Conservation (phyloP, 176 grass and related monocot genomes). For the Phragmites australis region DNA sequence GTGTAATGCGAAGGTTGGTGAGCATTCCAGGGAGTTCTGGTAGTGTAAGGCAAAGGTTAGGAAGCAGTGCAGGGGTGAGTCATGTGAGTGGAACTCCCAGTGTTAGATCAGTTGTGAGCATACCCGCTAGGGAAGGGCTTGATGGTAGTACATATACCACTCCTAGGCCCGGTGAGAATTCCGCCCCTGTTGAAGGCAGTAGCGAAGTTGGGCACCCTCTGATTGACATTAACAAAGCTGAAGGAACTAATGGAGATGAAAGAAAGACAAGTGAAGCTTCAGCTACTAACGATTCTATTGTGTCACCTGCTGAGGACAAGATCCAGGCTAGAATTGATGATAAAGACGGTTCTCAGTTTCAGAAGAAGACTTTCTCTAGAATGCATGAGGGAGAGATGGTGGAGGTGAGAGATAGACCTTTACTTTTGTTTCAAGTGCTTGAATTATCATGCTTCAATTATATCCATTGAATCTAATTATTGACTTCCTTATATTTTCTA, state of each 20-base stretch:
- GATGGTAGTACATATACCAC: conserved; percentile 34
- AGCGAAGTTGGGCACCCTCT: conserved; percentile 22
- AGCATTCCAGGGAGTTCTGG: conserved; percentile 10
- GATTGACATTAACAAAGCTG: conserved; percentile 22
- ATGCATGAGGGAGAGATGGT: conserved; percentile 86
- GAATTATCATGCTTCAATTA: conserved; percentile 1
- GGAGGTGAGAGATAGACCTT: conserved; percentile 53
- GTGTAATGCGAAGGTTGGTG: conserved; percentile 51
- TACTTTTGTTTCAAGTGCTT: conserved; percentile 15
- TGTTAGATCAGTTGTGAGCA: conserved; percentile 74
- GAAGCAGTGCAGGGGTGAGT: conserved; percentile 26
- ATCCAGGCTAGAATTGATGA: conserved; percentile 31
- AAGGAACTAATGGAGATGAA: conserved; percentile 38
- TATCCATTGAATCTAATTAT: conserved; percentile 25
- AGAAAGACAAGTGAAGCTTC: conserved; percentile 35
- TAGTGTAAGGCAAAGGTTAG: conserved; percentile 40
- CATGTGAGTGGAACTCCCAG: conserved; percentile 44
- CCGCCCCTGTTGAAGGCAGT: conserved; percentile 33
- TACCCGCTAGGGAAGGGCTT: conserved; percentile 49
- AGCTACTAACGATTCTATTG: conserved; percentile 25
- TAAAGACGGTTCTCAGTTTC: conserved; percentile 55
- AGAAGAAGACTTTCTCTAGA: conserved; percentile 93
- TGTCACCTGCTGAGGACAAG: conserved; percentile 28
- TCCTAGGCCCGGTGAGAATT: conserved; percentile 16
- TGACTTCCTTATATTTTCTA: conserved; percentile 44